Evolutionary conservation across 495 filamentous ascomycete species (phyloP), one percentile per base, ranked within the genome.

Genomic region (Hypoxylon intermedium): DNA sequence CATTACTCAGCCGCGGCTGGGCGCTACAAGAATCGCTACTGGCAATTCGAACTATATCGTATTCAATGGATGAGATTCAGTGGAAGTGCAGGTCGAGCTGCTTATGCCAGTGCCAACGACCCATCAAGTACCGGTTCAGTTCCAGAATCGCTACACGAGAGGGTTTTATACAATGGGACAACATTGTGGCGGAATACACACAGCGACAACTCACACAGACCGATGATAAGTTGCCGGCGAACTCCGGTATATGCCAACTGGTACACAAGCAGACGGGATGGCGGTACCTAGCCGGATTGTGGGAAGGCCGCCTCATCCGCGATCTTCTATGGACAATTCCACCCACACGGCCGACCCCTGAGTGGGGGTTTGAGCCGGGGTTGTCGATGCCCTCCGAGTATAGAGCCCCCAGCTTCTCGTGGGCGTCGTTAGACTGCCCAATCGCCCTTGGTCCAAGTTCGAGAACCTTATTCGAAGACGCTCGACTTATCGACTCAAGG

Each of bases 271-370:
- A 11, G 18, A 36, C 28, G 15, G 30, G 30, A 26, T 54, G 26
- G 36, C 40, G 13, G 40, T 64, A 64, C 30, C 30, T 64, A 16
- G 60, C 53, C 15, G 60, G 60, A 2, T 21, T 64, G 6, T 64
- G 60, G 60, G 26, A 52, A 34, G 38, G 53, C 5, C 6, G 20
- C 3, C 54, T 63, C 40, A 24, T 51, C 9, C 28, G 5, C 24
- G 37, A 59, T 16, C 38, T 63, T 11, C 34, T 49, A 12, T 63
- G 60, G 60, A n/a, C n/a, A n/a, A n/a, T n/a, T n/a, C n/a, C n/a
- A n/a, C n/a, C n/a, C n/a, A n/a, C n/a, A n/a, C n/a, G n/a, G n/a
- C n/a, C n/a, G n/a, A n/a, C n/a, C n/a, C n/a, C n/a, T n/a, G n/a
- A n/a, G n/a, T n/a, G n/a, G n/a, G n/a, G n/a, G n/a, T n/a, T n/a